Evolutionary conservation across 2,329 filamentous ascomycete genomes (phyloP), one percentile per base, ranked within the genome.

Genomic region (Colletotrichum karsti): DNA sequence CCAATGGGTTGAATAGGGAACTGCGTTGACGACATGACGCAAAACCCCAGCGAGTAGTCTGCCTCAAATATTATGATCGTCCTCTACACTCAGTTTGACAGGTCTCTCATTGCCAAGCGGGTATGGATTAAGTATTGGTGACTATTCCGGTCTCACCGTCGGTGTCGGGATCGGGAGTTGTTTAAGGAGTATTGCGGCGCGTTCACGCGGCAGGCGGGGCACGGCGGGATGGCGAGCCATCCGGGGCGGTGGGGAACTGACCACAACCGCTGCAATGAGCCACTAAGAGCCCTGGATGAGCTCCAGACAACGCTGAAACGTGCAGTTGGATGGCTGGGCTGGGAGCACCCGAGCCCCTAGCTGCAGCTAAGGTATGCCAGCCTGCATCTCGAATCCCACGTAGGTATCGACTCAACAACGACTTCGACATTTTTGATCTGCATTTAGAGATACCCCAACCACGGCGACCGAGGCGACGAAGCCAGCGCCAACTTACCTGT

Each of bases 1-100:
- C 85, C 83, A 60, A 92, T 81, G n/a, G 92, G 92, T 72, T 92
- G 88, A 69, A 94, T 88, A 24, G 88, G 78, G 76, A 94, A 94
- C 50, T 67, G n/a, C 54, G 37, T 39, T 56, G 7, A n/a, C n/a
- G 70, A 46, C 70, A 71, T 65, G 33, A 35, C 10, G 22, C 7
- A 3, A 28, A 7, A 7, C 7, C n/a, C 9, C 10, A 10, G 51
- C 4, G 4, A 51, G 51, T 20, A 5, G 28, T 4, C 12, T 24
- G 20, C 12, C 41, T 44, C 30, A 18, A 39, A 18, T 41, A 20
- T 7, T 12, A n/a, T 10, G 15, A 13, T 12, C 10, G 6, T 13
- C 12, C 33, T 35, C 33, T 5, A n/a, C 30, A 13, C 7, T 2
- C 18, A 44, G 33, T 6, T 42, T 13, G 20, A 24, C 26, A 28